Base-by-base conservation (phyloP, 2,329 filamentous ascomycete species). In the Zarea fungicola region DNA sequence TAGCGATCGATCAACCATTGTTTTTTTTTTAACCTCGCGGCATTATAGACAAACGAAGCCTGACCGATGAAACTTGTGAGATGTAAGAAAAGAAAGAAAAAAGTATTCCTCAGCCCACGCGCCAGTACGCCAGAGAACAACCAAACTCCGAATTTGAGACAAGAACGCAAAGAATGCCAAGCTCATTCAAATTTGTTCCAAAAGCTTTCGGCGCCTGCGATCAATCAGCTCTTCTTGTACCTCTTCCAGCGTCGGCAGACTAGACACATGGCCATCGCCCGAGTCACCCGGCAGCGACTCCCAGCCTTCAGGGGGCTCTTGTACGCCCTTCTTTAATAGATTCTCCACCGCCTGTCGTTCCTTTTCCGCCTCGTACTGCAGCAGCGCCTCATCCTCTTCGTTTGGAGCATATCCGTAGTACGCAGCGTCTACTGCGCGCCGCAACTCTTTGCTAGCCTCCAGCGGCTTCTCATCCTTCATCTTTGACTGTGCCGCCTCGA, bases 351-450 rank as follows among this genome's bases (percentile, higher is more conserved):
- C 89, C 64, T 95, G 87, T 56, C 82, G 78, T 74, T 97, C 93
- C 71, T 90, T 93, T 61, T 81, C 75, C 39, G 73, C 77, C 74
- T 99, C 93, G 64, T 95, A 96, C 44, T 75, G 80, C 54, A 96
- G 65, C 61, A 97, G 64, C 39, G 77, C 81, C 0, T 85, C 88
- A 65, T 96, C 89, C 67, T 97, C 93, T 66, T 97, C 91, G 58
- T 91, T 89, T 7, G 91, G 78, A 53, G 90, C 91, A 66, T 95
- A 99, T 34, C 93, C 93, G 66, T 96, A 99, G 68, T 99, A 99
- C 26, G 84, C 86, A 11, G 93, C 93, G 68, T 99, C 89, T 8
- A 99, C 91, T 58, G 84, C 80, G 68, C 80, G 83, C 52, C 84
- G 71, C 58, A 90, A 64, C 58, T 89, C 87, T 43, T 82, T 81